These are phyloP conservation scores for Blastobotrys persicus DNA, from an alignment of 1,139 yeast genomes.

Conservation along the genomic window DNA sequence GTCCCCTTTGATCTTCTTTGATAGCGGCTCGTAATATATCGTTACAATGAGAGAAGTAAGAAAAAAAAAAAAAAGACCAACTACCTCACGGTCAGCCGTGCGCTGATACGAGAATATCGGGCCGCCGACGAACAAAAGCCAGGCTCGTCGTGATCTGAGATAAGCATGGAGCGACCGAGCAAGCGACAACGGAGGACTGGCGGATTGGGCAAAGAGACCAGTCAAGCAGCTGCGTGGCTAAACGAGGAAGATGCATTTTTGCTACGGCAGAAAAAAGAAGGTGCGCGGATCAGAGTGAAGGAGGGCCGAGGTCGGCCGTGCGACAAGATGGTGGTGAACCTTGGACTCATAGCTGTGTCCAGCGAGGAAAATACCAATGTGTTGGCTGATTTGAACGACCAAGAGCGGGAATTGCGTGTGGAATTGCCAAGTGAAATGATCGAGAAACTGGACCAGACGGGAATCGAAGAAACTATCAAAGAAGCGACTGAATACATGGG, in stretches of 20 bases:
- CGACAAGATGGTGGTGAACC: constrained; percentile 32
- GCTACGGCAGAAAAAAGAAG: constrained; percentile 34
- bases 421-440: constrained; percentile 27
- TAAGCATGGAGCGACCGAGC: background rate
- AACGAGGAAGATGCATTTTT: constrained; percentile 34
- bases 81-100: too few species aligned
- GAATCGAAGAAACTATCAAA: constrained; percentile 17
- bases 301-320: constrained; percentile 32
- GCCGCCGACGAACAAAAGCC: background rate
- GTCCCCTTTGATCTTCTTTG: too few species aligned
- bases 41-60: too few species aligned
- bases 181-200: background rate
- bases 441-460: constrained; percentile 3
- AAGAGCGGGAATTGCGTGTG: constrained; percentile 10
- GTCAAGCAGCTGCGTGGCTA: background rate
- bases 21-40: too few species aligned
- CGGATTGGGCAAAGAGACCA: background rate
- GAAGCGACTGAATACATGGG: constrained; percentile 24
- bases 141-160: background rate
- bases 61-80: too few species aligned
- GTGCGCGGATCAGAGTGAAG: constrained; percentile 35
- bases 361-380: constrained; percentile 13
- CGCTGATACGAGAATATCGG: background rate
- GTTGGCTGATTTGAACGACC: constrained; percentile 22
- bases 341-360: constrained; percentile 20